phyloP scores from a whole-genome alignment of 139 green algal genomes.

The Chlamydomonas sp. region DNA sequence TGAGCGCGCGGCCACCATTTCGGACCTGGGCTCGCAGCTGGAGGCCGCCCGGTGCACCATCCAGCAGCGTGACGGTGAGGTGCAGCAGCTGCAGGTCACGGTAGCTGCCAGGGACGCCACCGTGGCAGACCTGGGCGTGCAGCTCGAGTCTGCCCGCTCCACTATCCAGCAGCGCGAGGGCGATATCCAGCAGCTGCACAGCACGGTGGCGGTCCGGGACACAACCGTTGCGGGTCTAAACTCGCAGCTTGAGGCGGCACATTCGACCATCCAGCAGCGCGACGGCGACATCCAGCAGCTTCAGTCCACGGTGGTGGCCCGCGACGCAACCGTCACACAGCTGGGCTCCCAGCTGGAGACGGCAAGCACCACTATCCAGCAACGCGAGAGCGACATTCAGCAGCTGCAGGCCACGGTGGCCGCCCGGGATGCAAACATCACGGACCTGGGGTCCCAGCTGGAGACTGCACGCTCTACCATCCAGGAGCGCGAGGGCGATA shows the following conservation, averaged over 20 bases:
- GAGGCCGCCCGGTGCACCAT: background rate
- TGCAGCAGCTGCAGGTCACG: background rate
- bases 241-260: background rate
- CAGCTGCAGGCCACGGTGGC: background rate
- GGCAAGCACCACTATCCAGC: background rate
- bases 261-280: background rate
- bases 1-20: background rate
- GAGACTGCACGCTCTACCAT: background rate
- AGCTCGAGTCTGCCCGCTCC: background rate
- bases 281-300: background rate
- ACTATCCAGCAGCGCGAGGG: background rate
- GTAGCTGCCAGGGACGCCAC: background rate
- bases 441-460: background rate
- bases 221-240: background rate
- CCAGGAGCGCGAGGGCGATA: background rate
- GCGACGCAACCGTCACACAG: background rate
- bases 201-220: background rate
- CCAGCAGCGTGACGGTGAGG: background rate
- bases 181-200: background rate
- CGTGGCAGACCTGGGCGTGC: background rate
- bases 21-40: background rate
- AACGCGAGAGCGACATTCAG: background rate
- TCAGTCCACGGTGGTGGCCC: background rate
- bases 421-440: background rate
- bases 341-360: background rate